Base-by-base conservation (phyloP, 345 rosid genomes). In the Salix caprea region DNA sequence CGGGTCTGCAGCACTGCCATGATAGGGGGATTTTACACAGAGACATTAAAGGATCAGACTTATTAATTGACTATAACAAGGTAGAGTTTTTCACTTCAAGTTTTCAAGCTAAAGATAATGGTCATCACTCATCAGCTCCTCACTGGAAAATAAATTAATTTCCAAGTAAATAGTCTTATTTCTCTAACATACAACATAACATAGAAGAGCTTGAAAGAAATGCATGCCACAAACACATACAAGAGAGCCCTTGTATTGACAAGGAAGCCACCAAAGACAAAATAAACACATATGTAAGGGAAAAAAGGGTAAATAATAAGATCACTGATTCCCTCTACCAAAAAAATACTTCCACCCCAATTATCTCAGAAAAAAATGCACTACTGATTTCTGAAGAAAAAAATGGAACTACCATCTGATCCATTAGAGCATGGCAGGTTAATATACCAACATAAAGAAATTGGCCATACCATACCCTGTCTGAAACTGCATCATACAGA, bases 1-100 rank as follows among this genome's bases (percentile, higher is more conserved):
- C 76, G 19, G 98, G 98, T 5, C 91, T 94, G 39, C 84, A 83
- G 73, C 98, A 94, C 82, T 92, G 97, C 76, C 98, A 94, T 18
- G 91, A 92, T 82, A 74, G 81, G 78, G 97, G 97, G 52, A 92
- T 94, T 74, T 82, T 91, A 42, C 98, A 94, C 85, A 78, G 97
- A 68, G 96, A 94, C 81, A 88, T 94, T 39, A 94, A 94, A 67
- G 92, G 30, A 28, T 28, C 30, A 28, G 2, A 28, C 30, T 28
- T 28, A 28, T 28, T 28, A 28, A 28, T 19, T 32, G 37, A 67
- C 48, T 13, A n/a, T 3, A 46, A 18, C 68, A 32, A 18, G 74
- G 19, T 26, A 34, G 10, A 11, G 7, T 28, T 7, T n/a, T 62
- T 28, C 36, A 21, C 37, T 44, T 56, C 14, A 60, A n/a, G 15